Conservation (phyloP, 345 rosid species). For the Salix suchowensis region DNA sequence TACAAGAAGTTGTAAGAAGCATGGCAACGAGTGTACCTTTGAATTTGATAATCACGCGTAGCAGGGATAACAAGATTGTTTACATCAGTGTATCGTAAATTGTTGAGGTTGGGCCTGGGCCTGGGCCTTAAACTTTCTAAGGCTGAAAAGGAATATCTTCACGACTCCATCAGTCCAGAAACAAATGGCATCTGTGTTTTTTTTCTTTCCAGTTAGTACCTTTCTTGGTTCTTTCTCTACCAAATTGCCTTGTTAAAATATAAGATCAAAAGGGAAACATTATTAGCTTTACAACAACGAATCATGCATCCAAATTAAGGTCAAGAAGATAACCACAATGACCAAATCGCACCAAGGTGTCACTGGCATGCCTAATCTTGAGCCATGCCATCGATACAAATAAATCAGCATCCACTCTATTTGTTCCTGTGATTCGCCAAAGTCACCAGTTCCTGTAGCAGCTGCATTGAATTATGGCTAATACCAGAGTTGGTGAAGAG, state of each 20-base stretch:
- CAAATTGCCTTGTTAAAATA: neutral
- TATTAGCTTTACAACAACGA: constrained; percentile 12
- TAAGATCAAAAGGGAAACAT: neutral
- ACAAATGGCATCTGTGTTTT: no score
- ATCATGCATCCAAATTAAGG: constrained; percentile 1
- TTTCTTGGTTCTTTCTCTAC: no score
- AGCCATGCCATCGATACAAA: neutral
- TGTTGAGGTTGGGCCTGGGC: no score
- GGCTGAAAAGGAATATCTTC: no score
- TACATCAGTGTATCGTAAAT: no score
- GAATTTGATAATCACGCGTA: no score
- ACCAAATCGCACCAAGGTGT: neutral
- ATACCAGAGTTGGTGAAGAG: neutral
- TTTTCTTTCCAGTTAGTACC: no score
- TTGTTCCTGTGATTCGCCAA: neutral
- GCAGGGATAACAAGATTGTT: no score
- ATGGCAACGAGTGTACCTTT: no score
- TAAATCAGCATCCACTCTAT: neutral
- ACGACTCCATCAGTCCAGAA: no score
- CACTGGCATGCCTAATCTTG: neutral
- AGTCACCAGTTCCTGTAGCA: neutral
- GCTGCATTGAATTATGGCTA: neutral
- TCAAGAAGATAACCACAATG: neutral
- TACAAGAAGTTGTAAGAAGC: no score
- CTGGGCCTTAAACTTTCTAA: no score